Percentiles rank a stretch among this genome's conserved stretches.
Evolutionary conservation across 208 protist species (phyloP).

Genomic region (Chromosphaera perkinsii): DNA sequence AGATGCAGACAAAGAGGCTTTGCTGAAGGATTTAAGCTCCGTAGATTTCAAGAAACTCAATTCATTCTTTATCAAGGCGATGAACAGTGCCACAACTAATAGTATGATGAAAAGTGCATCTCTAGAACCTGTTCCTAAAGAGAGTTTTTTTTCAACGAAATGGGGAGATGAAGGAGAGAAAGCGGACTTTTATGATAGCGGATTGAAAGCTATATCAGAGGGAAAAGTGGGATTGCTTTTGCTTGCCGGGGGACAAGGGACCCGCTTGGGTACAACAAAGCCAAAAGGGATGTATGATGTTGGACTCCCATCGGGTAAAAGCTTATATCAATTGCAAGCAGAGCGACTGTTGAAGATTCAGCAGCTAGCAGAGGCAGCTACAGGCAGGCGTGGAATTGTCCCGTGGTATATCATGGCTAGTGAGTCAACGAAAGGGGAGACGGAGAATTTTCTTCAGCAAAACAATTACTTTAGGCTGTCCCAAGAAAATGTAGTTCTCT

Average conservation of each 20-base stretch:
- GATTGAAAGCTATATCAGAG: too few relatives aligned
- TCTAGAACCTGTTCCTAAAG: too few relatives aligned
- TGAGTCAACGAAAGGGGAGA: constrained; percentile 78
- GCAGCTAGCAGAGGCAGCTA: constrained; percentile 53
- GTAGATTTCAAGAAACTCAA: too few relatives aligned
- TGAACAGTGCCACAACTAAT: too few relatives aligned
- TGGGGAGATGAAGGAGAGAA: too few relatives aligned
- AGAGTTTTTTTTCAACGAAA: too few relatives aligned
- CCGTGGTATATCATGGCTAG: constrained; percentile 90
- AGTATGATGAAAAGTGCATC: too few relatives aligned
- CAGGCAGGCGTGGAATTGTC: constrained; percentile 5
- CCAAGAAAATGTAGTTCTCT: constrained; percentile 81
- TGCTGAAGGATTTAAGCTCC: too few relatives aligned
- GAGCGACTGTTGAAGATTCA: constrained; percentile 79
- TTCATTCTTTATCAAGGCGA: too few relatives aligned
- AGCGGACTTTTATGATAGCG: too few relatives aligned
- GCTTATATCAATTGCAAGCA: constrained; percentile 92
- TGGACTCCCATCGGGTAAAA: constrained; percentile 75
- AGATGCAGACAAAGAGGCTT: too few relatives aligned
- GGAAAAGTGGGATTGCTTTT: too few relatives aligned
- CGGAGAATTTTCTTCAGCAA: constrained; percentile 77
- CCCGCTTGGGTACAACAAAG: constrained; percentile 82
- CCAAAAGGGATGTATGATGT: constrained; percentile 85
- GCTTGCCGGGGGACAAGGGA: constrained; percentile 95
- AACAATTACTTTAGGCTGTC: constrained; percentile 87